phyloP scores from a whole-genome alignment of 768 basidiomycete species.

The Flagelloscypha sp. region DNA sequence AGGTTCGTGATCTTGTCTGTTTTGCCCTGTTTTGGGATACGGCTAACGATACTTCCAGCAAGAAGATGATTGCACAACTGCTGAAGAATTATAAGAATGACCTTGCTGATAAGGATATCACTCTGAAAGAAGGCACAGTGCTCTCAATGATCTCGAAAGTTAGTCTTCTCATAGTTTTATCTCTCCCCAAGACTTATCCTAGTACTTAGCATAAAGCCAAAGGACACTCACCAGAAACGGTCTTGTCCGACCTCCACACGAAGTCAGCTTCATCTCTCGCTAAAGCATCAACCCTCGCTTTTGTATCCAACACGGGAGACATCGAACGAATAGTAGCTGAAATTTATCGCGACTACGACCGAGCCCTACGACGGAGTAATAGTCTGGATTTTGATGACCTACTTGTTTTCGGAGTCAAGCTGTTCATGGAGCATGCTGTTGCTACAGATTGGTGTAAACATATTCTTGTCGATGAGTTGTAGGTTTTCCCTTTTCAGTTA shows the following conservation, averaged over 20 bases:
- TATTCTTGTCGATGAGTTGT: constrained; percentile 80
- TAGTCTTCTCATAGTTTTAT: too few species aligned
- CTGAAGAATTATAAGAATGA: constrained; percentile 48
- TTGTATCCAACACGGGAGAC: constrained; percentile 13
- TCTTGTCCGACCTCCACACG: constrained; percentile 17
- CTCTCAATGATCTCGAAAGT: constrained; percentile 64
- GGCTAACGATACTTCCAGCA: constrained; percentile 30
- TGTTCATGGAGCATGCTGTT: constrained; percentile 44
- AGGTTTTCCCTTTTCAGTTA: constrained; percentile 26
- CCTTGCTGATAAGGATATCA: constrained; percentile 37
- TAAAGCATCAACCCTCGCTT: too few species aligned
- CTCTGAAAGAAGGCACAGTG: constrained; percentile 46
- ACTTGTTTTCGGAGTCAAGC: constrained; percentile 59
- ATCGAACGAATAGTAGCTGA: constrained; percentile 36
- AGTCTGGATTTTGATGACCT: constrained; percentile 87
- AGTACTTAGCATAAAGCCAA: too few species aligned
- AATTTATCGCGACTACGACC: constrained; percentile 63
- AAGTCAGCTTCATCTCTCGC: background rate
- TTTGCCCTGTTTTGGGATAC: constrained; percentile 1
- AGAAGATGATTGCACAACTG: constrained; percentile 53
- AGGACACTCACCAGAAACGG: constrained; percentile 45
- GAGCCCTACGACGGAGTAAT: constrained; percentile 48
- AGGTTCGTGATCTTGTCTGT: constrained; percentile 35
- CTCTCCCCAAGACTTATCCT: too few species aligned
- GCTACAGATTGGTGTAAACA: constrained; percentile 55